Evolutionary conservation across 2,329 filamentous ascomycete genomes (phyloP).

Genomic region (Fusarium verrucosum): DNA sequence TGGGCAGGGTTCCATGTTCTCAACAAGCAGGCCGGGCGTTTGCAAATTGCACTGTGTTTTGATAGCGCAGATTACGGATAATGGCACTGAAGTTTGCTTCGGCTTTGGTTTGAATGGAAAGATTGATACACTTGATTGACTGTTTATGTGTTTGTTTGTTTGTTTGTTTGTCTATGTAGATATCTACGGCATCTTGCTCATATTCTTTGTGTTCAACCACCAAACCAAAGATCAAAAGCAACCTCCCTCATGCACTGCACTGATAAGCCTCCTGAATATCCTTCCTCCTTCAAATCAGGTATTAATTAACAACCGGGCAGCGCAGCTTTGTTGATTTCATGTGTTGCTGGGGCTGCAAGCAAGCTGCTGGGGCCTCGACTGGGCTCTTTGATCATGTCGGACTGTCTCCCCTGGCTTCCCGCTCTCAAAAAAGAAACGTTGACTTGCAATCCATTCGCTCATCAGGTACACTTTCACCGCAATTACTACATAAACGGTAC

Average conservation of each 20-base stretch:
- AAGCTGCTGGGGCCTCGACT: constrained; percentile 29
- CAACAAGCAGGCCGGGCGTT: constrained; percentile 9
- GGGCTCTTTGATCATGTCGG: constrained; percentile 18
- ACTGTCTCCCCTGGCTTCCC: background rate
- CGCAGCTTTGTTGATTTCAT: constrained; percentile 30
- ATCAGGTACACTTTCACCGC: constrained; percentile 36
- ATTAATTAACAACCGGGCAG: constrained; percentile 7
- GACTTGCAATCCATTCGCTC: too few relatives aligned
- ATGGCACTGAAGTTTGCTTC: constrained; percentile 24
- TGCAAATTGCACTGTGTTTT: constrained; percentile 38
- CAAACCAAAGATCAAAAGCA: background rate
- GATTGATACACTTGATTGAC: constrained; percentile 2
- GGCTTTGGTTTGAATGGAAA: background rate
- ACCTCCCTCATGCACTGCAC: background rate
- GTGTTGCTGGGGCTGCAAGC: constrained; percentile 40
- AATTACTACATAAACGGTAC: constrained; percentile 25
- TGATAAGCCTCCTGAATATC: constrained; percentile 16
- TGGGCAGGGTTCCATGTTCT: constrained; percentile 39
- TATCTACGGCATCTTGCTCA: background rate
- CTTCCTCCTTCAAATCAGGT: constrained; percentile 1
- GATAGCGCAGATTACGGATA: constrained; percentile 5
- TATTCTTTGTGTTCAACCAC: background rate
- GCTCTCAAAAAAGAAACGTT: constrained; percentile 18
- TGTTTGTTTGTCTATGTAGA: background rate
- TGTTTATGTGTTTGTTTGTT: background rate